Conservation (phyloP, 352 stramenopile species). For the Phytophthora kernoviae region DNA sequence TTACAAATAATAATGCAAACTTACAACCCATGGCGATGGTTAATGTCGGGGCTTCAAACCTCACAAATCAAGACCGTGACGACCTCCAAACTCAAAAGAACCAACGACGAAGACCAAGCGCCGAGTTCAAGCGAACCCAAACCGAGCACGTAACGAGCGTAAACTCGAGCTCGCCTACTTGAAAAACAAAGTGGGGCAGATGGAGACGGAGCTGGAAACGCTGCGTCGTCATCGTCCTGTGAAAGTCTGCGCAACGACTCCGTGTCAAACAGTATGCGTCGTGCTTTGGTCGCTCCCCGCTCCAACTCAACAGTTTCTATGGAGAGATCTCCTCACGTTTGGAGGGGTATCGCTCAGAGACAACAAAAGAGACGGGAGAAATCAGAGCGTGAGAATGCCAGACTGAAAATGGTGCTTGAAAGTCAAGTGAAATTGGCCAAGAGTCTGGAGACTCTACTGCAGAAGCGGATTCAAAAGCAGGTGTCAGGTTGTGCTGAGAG, state of each 20-base stretch:
- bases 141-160: constrained; percentile 35
- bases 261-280: neutral
- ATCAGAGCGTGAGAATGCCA: constrained; percentile 54
- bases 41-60: no score
- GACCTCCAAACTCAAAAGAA: no score
- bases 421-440: constrained; percentile 56
- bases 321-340: constrained; percentile 25
- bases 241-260: constrained; percentile 13
- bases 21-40: no score
- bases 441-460: constrained; percentile 49
- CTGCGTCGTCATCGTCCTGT: constrained; percentile 14
- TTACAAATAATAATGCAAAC: no score
- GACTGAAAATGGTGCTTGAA: constrained; percentile 48
- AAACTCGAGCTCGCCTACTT: constrained; percentile 37
- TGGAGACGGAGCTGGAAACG: constrained; percentile 29
- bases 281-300: constrained; percentile 3
- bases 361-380: constrained; percentile 47
- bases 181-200: constrained; percentile 32
- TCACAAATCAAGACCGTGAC: no score
- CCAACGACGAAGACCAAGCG: neutral
- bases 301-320: neutral
- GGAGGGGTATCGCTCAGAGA: constrained; percentile 46
- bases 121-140: constrained; percentile 22
- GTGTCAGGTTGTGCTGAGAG: constrained; percentile 23
- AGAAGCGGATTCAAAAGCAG: constrained; percentile 39